These are phyloP conservation scores for Xerophyta viscosa DNA, from an alignment of 106 monocot species.

Conservation along the genomic window DNA sequence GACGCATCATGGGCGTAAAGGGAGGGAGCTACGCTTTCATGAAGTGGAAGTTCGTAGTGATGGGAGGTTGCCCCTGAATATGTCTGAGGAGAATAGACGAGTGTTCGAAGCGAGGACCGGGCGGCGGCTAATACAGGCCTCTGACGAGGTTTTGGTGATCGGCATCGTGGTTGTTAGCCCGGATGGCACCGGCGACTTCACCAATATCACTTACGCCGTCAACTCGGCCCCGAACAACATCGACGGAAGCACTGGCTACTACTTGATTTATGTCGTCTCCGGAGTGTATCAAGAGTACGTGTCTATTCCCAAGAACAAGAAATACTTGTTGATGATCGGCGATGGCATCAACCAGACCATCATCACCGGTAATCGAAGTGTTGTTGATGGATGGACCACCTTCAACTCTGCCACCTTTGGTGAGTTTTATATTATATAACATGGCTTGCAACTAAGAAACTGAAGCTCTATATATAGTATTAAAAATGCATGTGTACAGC, in stretches of 20 bases:
- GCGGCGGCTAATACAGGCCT: constrained; percentile 22
- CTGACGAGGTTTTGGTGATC: constrained; percentile 16
- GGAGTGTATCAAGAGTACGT: constrained; percentile 67
- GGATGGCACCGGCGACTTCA: constrained; percentile 42
- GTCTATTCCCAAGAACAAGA: constrained; percentile 37
- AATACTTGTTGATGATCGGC: constrained; percentile 59
- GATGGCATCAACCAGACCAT: constrained; percentile 56
- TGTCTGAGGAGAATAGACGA: constrained; percentile 6
- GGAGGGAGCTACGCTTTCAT: constrained; percentile 31
- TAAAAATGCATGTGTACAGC: constrained; percentile 21
- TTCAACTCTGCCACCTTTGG: constrained; percentile 54
- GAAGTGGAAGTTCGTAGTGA: constrained; percentile 7
- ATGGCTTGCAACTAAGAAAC: constrained; percentile 10
- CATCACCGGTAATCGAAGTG: constrained; percentile 45
- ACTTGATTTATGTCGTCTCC: constrained; percentile 37
- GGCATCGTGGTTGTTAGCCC: constrained; percentile 39
- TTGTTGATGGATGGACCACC: constrained; percentile 53
- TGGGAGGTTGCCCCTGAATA: constrained; percentile 17
- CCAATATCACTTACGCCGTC: constrained; percentile 35
- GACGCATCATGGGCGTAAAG: not conserved
- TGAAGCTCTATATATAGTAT: too few species aligned
- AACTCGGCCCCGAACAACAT: constrained; percentile 36
- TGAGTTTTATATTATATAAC: constrained; percentile 6
- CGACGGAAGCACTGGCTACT: constrained; percentile 31
- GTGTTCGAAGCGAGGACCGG: constrained; percentile 27